Conservation (phyloP, 495 filamentous ascomycete genomes). For the Tuber brumale region DNA sequence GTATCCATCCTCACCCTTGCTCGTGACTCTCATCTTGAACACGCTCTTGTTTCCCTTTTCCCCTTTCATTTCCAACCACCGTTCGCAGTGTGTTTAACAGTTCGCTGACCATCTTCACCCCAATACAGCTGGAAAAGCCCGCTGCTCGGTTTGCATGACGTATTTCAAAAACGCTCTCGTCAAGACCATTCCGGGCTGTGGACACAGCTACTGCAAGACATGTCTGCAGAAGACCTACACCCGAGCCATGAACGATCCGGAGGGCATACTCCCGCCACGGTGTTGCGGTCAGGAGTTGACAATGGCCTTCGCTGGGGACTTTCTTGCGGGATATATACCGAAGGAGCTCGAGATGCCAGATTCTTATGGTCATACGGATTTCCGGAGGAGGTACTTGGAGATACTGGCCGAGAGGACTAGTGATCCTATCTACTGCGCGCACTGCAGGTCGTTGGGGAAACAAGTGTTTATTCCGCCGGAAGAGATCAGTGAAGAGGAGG, state of each 20-base stretch:
- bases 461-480: slow-evolving; percentile 25
- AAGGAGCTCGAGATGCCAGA: slow-evolving; percentile 14
- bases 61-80: neutral
- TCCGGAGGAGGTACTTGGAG: slow-evolving; percentile 13
- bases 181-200: slow-evolving; percentile 19
- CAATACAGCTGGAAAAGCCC: slow-evolving; percentile 24
- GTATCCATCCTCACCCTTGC: neutral
- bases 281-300: slow-evolving; percentile 31
- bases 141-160: slow-evolving; percentile 30
- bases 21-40: neutral
- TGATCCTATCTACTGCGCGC: slow-evolving; percentile 21
- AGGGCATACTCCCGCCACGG: slow-evolving; percentile 19
- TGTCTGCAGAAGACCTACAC: slow-evolving; percentile 38
- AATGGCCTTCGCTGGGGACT: slow-evolving; percentile 24
- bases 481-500: slow-evolving; percentile 28
- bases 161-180: slow-evolving; percentile 23
- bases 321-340: slow-evolving; percentile 19
- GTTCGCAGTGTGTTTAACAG: neutral
- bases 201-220: slow-evolving; percentile 29
- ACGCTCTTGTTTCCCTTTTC: neutral
- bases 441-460: slow-evolving; percentile 11
- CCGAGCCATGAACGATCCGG: slow-evolving; percentile 18
- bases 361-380: neutral
- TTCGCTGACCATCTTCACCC: neutral
- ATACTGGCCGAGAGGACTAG: slow-evolving; percentile 20